A percentile compares a stretch with the other conserved stretches of the same genome.
Evolutionary conservation across 352 stramenopile genomes (phyloP).

Genomic region (Globisporangium apiculatum): DNA sequence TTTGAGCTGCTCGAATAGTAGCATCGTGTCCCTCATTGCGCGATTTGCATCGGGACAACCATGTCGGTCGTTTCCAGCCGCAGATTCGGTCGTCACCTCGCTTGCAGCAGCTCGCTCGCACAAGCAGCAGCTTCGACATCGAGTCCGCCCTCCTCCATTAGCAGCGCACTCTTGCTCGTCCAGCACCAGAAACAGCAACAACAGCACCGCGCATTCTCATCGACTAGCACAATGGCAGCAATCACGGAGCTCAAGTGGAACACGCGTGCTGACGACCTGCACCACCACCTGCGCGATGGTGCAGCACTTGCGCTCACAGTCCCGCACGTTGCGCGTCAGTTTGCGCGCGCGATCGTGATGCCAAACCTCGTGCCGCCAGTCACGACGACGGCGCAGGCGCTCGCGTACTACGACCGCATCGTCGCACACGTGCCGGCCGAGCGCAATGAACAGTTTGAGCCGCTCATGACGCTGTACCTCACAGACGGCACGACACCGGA

Average conservation of each 20-base stretch:
- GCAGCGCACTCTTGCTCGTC: too few species aligned
- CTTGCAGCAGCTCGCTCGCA: too few species aligned
- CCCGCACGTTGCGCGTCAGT: slow-evolving; percentile 72
- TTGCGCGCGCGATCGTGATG: slow-evolving; percentile 94
- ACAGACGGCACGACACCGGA: slow-evolving; percentile 96
- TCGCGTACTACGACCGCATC: slow-evolving; percentile 96
- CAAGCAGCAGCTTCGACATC: too few species aligned
- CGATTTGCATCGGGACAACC: too few species aligned
- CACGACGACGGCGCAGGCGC: slow-evolving; percentile 90
- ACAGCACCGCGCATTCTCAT: too few species aligned
- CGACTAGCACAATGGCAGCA: slow-evolving; percentile 2
- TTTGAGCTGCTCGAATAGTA: too few species aligned
- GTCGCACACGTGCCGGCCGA: slow-evolving; percentile 72
- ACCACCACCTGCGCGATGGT: slow-evolving; percentile 96
- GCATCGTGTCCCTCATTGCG: too few species aligned
- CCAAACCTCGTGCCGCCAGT: slow-evolving; percentile 98
- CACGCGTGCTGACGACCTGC: slow-evolving; percentile 92
- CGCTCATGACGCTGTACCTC: slow-evolving; percentile 97
- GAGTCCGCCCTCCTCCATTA: too few species aligned
- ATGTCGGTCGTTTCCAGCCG: too few species aligned
- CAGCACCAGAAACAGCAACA: too few species aligned
- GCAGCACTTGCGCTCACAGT: slow-evolving; percentile 77
- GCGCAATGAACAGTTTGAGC: slow-evolving; percentile 74
- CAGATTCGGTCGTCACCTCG: too few species aligned
- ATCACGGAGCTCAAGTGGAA: slow-evolving; percentile 28